Base-by-base conservation (phyloP, 768 basidiomycete genomes). In the Xerocomus brunneocitrinus region DNA sequence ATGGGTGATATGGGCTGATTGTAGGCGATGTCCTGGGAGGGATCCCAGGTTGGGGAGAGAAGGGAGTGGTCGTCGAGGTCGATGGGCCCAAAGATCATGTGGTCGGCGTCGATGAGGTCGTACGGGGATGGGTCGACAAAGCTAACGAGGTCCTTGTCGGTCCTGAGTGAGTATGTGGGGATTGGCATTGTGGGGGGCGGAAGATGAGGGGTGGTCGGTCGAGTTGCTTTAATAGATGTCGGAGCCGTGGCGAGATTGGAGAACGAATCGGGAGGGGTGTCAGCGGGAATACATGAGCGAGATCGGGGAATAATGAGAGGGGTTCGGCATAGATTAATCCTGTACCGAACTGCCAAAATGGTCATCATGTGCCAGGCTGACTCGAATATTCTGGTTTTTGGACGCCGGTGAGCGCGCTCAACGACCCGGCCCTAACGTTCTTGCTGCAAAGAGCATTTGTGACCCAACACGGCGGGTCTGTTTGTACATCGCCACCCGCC, bases 1-100 rank as follows among this genome's bases (percentile, higher is more conserved):
- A 72, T 56, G 48, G 77, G 74, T 10, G 80, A 77, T 35, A 60
- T 74, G 74, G 57, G 73, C 56, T 57, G 71, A 56, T 59, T 70
- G 70, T 58, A 70, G 63, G 54, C 69, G 58, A 74, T 73, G 59
- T 69, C 66, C 42, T 51, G 61, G 49, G 55, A 48, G n/a, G 59
- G 57, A 39, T 71, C 65, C 69, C 69, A 70, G 12, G 60, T 12
- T 5, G 58, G 58, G 43, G 65, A 63, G 55, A 71, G 59, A 30
- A 70, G 58, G 30, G 67, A 47, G 35, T 50, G 58, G 13, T 65
- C 70, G 28, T 70, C 68, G 50, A 70, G 58, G n/a, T 70, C 68
- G 60, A 69, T 57, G 16, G 68, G 68, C 8, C 69, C 67, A 28
- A 70, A 71, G 49, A 70, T 68, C 69, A 70, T 61, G 35, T 69